phyloP scores from a whole-genome alignment of 176 grass and related monocot genomes.

The Carex scoparia region DNA sequence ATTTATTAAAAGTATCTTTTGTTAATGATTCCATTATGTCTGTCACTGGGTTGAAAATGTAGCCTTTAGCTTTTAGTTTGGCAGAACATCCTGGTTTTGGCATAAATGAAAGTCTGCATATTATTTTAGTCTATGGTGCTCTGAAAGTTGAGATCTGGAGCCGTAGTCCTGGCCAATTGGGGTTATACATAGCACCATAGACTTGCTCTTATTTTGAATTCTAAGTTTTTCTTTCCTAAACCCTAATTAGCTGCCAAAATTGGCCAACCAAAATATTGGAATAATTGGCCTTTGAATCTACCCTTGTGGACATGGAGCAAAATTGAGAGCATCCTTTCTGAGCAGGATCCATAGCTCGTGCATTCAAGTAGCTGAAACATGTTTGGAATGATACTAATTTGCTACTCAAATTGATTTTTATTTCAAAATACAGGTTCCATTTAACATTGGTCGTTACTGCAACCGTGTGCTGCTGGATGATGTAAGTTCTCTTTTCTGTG shows the following conservation, averaged over 20 bases:
- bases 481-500: slow-evolving; percentile 44
- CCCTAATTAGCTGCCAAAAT: neutral
- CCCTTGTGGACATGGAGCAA: neutral
- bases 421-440: slow-evolving; percentile 56
- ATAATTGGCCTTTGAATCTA: too few species aligned
- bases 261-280: neutral
- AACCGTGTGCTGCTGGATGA: slow-evolving; percentile 76
- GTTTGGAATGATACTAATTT: neutral
- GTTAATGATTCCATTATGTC: neutral
- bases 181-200: too few species aligned
- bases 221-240: neutral
- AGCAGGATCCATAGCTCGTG: neutral
- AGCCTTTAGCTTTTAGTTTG: neutral
- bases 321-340: neutral
- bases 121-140: neutral
- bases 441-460: slow-evolving; percentile 67
- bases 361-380: neutral
- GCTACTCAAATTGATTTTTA: slow-evolving; percentile 18
- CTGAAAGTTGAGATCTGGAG: too few species aligned
- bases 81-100: neutral
- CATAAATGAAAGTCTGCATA: neutral
- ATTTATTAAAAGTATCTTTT: neutral
- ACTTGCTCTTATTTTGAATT: neutral
- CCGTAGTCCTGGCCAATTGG: too few species aligned
- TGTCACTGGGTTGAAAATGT: neutral